These are phyloP conservation scores for Xylaria sp. DNA, from an alignment of 2,329 filamentous ascomycete species.

Conservation along the genomic window DNA sequence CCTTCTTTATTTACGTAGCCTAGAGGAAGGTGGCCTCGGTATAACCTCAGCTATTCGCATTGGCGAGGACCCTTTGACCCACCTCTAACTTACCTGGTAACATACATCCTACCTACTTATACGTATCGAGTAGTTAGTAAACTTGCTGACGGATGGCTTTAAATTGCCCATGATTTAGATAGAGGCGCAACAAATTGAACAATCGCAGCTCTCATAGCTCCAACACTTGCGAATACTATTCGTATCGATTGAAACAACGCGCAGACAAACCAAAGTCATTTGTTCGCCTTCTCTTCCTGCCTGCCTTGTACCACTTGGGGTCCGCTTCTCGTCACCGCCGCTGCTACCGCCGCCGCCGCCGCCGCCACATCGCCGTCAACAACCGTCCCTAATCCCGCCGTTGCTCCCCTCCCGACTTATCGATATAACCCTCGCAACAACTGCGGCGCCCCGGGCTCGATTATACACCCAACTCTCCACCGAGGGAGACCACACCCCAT, in stretches of 20 bases:
- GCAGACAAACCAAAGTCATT: background rate
- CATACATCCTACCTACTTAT: no score
- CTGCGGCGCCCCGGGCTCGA: background rate
- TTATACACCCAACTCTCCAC: background rate
- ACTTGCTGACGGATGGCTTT: constrained; percentile 11
- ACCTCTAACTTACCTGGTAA: background rate
- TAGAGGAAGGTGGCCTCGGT: background rate
- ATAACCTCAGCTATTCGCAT: background rate
- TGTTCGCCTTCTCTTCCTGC: background rate
- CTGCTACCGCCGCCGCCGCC: background rate
- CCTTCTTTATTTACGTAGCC: background rate
- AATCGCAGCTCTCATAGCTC: constrained; percentile 6
- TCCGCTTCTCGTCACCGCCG: constrained; percentile 1
- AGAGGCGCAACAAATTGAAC: background rate
- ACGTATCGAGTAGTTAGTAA: background rate
- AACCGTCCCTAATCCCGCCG: background rate
- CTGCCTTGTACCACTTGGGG: background rate
- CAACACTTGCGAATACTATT: constrained; percentile 1
- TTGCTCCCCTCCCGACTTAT: background rate
- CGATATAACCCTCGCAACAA: no score
- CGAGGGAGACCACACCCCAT: background rate
- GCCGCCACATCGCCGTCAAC: background rate
- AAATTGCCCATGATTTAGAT: background rate
- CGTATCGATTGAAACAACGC: background rate
- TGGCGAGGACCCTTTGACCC: constrained; percentile 13